Conservation (phyloP, 2,329 filamentous ascomycete species). For the Epichloe baconii region DNA sequence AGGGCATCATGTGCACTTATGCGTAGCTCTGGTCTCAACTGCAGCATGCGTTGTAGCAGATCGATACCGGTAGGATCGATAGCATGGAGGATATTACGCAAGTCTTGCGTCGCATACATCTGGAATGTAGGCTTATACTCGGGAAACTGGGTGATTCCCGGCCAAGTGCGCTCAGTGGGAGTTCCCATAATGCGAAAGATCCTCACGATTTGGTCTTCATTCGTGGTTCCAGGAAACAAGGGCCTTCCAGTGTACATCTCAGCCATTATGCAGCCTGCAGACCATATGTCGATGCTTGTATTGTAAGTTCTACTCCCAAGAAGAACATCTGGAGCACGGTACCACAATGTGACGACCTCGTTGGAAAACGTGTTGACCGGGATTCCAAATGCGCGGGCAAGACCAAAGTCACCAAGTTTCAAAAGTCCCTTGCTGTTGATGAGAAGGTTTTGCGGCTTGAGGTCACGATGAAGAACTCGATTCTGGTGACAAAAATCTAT, state of each 20-base stretch:
- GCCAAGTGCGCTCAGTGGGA: conserved; percentile 89
- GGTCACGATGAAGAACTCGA: conserved; percentile 83
- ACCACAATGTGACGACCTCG: conserved; percentile 96
- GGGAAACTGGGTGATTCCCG: conserved; percentile 86
- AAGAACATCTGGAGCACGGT: conserved; percentile 89
- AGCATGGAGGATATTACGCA: conserved; percentile 75
- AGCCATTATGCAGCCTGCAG: conserved; percentile 97
- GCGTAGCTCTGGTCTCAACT: conserved; percentile 80
- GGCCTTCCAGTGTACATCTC: conserved; percentile 97
- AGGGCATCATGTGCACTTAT: conserved; percentile 80
- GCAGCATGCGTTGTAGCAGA: conserved; percentile 79
- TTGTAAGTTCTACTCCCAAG: conserved; percentile 93
- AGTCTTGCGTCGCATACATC: conserved; percentile 84
- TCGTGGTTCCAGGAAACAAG: conserved; percentile 92
- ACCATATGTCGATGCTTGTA: conserved; percentile 99
- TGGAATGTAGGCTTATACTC: conserved; percentile 96
- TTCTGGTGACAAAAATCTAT: conserved; percentile 99
- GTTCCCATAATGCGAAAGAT: conserved; percentile 99
- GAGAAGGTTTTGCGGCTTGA: conserved; percentile 92
- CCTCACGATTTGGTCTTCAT: conserved; percentile 92
- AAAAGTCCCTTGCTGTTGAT: conserved; percentile 85
- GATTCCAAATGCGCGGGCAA: conserved; percentile 89
- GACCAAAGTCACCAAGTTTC: conserved; percentile 88
- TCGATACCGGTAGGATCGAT: conserved; percentile 82
- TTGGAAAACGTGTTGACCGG: conserved; percentile 98